Conservation (phyloP, 2,329 filamentous ascomycete genomes). For the Onygenales sp. region DNA sequence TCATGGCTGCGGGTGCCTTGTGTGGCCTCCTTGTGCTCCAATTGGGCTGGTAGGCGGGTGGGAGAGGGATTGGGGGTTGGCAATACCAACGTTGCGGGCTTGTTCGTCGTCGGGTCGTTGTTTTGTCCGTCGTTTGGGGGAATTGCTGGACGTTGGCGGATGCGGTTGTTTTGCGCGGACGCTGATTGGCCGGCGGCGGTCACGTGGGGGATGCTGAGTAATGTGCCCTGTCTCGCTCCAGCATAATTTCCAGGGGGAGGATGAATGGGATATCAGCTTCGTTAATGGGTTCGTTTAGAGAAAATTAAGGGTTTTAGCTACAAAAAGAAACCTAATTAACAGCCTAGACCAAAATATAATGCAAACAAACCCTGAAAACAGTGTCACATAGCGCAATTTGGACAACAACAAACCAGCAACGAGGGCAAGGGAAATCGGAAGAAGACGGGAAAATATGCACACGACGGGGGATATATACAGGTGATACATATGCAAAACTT, state of each 20-base stretch:
- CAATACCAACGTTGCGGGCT: conserved; percentile 10
- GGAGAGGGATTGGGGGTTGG: conserved; percentile 4
- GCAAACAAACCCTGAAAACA: neutral
- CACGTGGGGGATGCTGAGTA: conserved; percentile 20
- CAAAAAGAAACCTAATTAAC: neutral
- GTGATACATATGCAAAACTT: neutral
- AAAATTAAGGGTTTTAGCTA: neutral
- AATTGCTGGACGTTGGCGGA: conserved; percentile 21
- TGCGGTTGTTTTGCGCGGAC: conserved; percentile 22
- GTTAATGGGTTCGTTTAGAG: neutral
- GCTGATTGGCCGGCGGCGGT: conserved; percentile 23
- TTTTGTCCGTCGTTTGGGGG: conserved; percentile 7
- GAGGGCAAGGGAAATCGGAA: neutral
- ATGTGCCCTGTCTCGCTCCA: neutral
- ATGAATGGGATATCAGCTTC: neutral
- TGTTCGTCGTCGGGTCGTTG: conserved; percentile 14
- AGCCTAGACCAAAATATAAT: neutral
- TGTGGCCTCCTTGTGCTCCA: conserved; percentile 21
- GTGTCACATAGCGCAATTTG: too few species aligned
- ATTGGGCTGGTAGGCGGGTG: conserved; percentile 19
- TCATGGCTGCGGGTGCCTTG: conserved; percentile 22
- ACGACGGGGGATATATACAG: neutral
- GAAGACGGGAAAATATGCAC: neutral
- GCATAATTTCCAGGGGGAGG: neutral
- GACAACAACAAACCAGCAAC: neutral